Evolutionary conservation across 2,329 filamentous ascomycete genomes (phyloP), one percentile per base, ranked within the genome.

Genomic region (Chrysosporium keratinophilum): DNA sequence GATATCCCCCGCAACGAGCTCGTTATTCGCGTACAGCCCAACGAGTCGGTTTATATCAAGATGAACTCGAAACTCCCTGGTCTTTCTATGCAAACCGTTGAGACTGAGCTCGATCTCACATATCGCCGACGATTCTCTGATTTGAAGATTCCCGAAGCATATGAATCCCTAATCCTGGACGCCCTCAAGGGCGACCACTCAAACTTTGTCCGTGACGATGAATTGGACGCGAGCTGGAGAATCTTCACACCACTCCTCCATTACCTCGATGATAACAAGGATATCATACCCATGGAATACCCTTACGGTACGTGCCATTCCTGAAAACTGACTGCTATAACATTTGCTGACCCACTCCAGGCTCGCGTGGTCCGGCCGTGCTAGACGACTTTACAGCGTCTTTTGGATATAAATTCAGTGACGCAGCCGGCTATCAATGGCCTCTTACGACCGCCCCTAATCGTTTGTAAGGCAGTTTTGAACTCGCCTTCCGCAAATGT

Each of bases 11-110:
- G 94, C 63, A 98, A 98, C 77, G 93, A 98, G 76, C 85, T 98
- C 61, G 93, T 98, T 65, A 96, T 98, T 77, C 90, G 93, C 62
- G 95, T 98, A 61, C 93, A 98, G 78, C 93, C 93, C 64, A 98
- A 98, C 76, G 93, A 98, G 80, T 95, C 88, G 69, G 90, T 98
- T 62, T 98, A 98, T 77, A 95, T 97, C 74, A 98, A 98, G 83
- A 98, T 98, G 93, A 98, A 98, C 84, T 97, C 91, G 31, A 98
- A 98, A 80, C 79, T 98, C 56, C 94, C 93, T 17, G 93, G 93
- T 65, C 78, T 98, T 65, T 97, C 89, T 78, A 98, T 97, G 90
- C 93, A 98, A 79, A 98, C 93, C 11, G 93, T 97, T 39, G 88
- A 96, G 63, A 98, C 93, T 57, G 93, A 98, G 77, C 86, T 98